A percentile compares a stretch with the other conserved stretches of the same genome.
Conservation (phyloP, 2,329 filamentous ascomycete genomes). For the Apiospora hydei region DNA sequence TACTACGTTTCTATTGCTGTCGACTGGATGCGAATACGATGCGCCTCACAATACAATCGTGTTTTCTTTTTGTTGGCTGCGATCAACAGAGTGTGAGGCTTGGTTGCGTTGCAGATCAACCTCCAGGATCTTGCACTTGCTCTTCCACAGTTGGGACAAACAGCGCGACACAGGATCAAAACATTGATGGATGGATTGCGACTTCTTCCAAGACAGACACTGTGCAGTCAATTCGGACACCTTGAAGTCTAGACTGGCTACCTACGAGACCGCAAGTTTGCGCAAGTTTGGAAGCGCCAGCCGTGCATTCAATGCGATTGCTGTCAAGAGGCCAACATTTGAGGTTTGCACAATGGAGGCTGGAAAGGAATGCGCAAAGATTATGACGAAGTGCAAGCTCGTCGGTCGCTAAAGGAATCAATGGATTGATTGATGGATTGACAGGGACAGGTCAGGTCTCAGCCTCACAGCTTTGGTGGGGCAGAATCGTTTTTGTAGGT, state of each 20-base stretch:
- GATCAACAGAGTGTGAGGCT: not conserved
- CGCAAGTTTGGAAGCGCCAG: not conserved
- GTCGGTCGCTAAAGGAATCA: not conserved
- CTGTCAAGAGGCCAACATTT: not conserved
- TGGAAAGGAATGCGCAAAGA: not conserved
- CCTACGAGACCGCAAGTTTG: not conserved
- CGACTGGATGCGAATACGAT: not conserved
- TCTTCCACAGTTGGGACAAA: not conserved
- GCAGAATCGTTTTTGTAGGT: not conserved
- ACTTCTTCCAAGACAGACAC: not conserved
- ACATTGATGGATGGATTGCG: not conserved
- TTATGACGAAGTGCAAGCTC: not conserved
- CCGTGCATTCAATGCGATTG: not conserved
- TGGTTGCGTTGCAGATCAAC: not conserved
- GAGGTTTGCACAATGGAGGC: not conserved
- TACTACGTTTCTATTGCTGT: not conserved
- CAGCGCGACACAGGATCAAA: conserved; percentile 7
- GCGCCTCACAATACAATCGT: not conserved
- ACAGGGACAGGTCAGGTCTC: not conserved
- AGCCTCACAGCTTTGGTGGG: conserved; percentile 16
- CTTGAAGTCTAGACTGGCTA: conserved; percentile 1
- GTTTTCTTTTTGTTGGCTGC: not conserved
- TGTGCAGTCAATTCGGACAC: conserved; percentile 1
- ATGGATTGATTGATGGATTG: not conserved
- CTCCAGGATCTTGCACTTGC: not conserved